Evolutionary conservation across 2,329 filamentous ascomycete species (phyloP), one percentile per base, ranked within the genome.

Genomic region (Cladobotryum protrusum): DNA sequence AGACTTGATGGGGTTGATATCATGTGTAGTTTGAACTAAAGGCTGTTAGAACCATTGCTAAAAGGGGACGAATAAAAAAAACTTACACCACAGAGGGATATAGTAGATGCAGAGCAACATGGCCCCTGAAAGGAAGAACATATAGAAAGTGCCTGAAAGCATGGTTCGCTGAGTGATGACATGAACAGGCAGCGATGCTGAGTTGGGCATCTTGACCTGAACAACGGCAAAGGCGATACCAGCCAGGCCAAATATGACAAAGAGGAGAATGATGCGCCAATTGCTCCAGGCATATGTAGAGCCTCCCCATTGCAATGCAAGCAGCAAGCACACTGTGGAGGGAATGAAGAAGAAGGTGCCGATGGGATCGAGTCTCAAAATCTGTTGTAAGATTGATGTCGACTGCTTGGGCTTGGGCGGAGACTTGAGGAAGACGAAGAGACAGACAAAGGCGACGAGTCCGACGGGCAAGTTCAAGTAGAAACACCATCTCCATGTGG

Each of bases 251-350:
- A 78, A 81, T 9, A 80, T 55, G 40, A 73, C 67, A 8, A 83
- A 70, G n/a, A 83, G 67, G 7, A 75, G 56, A 44, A 82, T 73
- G 48, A 81, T 73, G 40, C 74, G 72, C 67, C 74, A 75, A 54
- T 67, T 71, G 36, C 61, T 66, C 80, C 79, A 83, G 0, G 67
- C 54, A 56, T 81, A 78, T 2, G 63, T 71, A 2, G 72, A 71
- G 3, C 80, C 80, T 46, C 79, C 80, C 81, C 81, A 85, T 58
- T 85, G 78, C 33, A 86, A 68, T 1, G 82, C 82, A 5, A 86
- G 67, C 3, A 86, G 65, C 35, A 85, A 75, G 54, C 74, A 81
- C 13, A 83, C 70, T 36, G 83, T 72, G 32, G 74, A 73, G 0
- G 82, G 81, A 14, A 85, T 63, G 54, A 86, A 79, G 62, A 83